Evolutionary conservation across 163 green algal species (phyloP).

Genomic region (Volvox carteri): DNA sequence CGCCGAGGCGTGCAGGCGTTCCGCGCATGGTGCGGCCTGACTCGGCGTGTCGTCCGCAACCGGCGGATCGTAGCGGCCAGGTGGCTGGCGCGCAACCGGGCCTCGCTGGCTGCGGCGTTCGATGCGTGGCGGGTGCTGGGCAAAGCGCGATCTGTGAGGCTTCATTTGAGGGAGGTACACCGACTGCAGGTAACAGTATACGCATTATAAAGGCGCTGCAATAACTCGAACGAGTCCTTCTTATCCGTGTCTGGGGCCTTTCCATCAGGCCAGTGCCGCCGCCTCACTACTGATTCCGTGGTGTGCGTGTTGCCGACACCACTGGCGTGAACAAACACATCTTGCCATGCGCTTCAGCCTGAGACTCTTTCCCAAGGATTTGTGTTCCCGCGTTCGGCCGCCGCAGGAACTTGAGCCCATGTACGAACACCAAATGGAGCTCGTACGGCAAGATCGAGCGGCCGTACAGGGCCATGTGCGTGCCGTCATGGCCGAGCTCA

Average conservation of each 20-base stretch:
- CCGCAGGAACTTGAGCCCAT: slow-evolving; percentile 46
- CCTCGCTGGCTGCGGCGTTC: not conserved
- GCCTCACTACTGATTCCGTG: no score
- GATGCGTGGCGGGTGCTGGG: slow-evolving; percentile 54
- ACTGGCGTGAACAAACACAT: no score
- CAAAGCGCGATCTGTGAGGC: slow-evolving; percentile 20
- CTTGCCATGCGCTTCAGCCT: no score
- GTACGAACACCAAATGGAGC: slow-evolving; percentile 54
- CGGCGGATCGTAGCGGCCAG: slow-evolving; percentile 22
- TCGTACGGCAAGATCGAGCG: slow-evolving; percentile 28
- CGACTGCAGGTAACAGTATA: slow-evolving; percentile 42
- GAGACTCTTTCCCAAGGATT: no score
- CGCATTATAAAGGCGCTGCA: no score
- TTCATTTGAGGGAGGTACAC: slow-evolving; percentile 53
- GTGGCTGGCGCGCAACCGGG: not conserved
- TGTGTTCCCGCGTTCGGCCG: not conserved
- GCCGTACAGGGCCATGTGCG: slow-evolving; percentile 21
- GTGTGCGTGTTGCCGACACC: no score
- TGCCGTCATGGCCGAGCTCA: slow-evolving; percentile 26
- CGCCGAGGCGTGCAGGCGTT: slow-evolving; percentile 11
- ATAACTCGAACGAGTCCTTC: no score
- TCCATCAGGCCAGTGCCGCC: no score
- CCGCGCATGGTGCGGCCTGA: slow-evolving; percentile 11
- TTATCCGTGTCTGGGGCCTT: no score
- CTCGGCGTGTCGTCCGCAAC: not conserved